phyloP scores from a whole-genome alignment of 2,329 filamentous ascomycete genomes.

The Cladophialophora bantiana region DNA sequence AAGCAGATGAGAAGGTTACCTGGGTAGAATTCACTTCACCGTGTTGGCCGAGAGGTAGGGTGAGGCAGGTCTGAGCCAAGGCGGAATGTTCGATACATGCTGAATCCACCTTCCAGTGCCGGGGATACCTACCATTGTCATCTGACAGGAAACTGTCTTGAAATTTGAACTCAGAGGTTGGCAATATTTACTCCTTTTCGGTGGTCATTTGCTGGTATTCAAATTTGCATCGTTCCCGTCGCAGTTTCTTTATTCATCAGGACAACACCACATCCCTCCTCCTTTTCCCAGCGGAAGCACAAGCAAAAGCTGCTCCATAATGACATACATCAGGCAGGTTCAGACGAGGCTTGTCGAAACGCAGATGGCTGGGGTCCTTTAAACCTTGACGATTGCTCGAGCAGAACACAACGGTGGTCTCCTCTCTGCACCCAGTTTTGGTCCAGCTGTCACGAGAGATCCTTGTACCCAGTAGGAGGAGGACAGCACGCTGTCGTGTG shows the following conservation, averaged over 20 bases:
- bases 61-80: neutral
- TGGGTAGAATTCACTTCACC: neutral
- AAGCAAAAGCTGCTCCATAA: neutral
- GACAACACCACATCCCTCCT: neutral
- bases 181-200: neutral
- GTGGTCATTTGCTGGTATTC: neutral
- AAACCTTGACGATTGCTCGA: neutral
- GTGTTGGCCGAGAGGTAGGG: neutral
- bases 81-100: neutral
- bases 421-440: neutral
- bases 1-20: neutral
- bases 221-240: neutral
- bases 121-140: neutral
- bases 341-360: neutral
- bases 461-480: neutral
- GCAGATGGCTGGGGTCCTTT: neutral
- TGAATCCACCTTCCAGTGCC: neutral
- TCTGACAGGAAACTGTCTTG: neutral
- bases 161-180: neutral
- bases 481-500: neutral
- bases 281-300: neutral
- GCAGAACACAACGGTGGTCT: no score
- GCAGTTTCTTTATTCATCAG: neutral
- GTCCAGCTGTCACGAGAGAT: no score
- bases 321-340: neutral